These are phyloP conservation scores for Metschnikowia shivogae DNA, from an alignment of 805 yeast species.

Conservation along the genomic window DNA sequence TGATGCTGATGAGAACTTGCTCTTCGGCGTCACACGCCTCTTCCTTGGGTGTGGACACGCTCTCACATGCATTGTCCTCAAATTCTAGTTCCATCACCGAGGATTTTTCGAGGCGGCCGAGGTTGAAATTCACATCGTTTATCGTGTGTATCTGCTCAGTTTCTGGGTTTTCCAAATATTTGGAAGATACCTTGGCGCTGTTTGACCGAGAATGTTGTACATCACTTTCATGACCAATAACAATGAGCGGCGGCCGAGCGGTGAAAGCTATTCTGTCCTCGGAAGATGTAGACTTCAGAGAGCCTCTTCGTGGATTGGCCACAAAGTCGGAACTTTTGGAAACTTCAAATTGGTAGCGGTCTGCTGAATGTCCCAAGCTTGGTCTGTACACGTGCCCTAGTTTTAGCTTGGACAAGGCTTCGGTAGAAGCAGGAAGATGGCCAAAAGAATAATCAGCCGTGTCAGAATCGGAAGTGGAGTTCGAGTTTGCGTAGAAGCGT, in stretches of 20 bases:
- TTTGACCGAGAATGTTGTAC: neutral
- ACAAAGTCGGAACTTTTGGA: neutral
- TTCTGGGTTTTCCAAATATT: neutral
- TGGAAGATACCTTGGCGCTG: neutral
- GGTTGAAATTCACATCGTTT: neutral
- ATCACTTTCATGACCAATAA: neutral
- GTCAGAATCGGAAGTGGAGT: slow-evolving; percentile 5
- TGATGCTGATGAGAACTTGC: neutral
- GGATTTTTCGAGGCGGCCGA: slow-evolving; percentile 1
- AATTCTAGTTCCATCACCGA: slow-evolving; percentile 5
- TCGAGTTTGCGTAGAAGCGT: slow-evolving; percentile 9
- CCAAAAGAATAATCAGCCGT: slow-evolving; percentile 1
- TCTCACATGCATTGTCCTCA: neutral
- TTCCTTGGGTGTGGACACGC: neutral
- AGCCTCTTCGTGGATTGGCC: neutral
- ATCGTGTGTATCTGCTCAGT: neutral
- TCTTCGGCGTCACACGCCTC: neutral
- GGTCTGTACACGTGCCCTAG: slow-evolving; percentile 1
- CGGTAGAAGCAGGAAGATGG: neutral
- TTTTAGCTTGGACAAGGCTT: slow-evolving; percentile 1
- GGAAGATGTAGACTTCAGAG: neutral
- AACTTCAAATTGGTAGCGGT: slow-evolving; percentile 1
- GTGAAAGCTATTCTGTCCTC: neutral
- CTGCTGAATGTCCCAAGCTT: neutral
- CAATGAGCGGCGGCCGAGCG: slow-evolving; percentile 1